Evolutionary conservation across 768 basidiomycete genomes (phyloP), one percentile per base, ranked within the genome.

Genomic region (Leccinum fibrillosum): DNA sequence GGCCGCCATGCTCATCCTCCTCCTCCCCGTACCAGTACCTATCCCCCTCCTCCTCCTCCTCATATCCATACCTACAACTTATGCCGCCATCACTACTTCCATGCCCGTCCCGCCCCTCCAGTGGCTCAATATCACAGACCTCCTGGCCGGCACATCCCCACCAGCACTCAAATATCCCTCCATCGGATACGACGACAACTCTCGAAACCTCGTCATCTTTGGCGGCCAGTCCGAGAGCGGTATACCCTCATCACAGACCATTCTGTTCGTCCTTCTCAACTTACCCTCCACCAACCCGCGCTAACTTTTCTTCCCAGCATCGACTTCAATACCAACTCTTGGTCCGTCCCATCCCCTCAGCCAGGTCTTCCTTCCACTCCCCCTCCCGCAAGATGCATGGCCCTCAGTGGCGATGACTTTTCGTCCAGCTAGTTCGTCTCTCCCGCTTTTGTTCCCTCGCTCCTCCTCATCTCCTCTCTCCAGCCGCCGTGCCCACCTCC

Each of bases 401-500:
- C 86, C 28, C 66, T 90, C 42, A 75, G 81, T 45, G 91, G 88
- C 5, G 74, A 76, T 21, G 91, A 92, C 75, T 82, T 81, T 61
- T 90, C 89, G 48, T 88, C 89, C 11, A 92, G 86, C 87, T 89
- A 92, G 90, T 90, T 57, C 63, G 89, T 81, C 42, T 28, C 28
- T 52, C 49, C 0, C 42, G n/a, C 17, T 34, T 35, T 49, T 57
- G 45, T 47, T 35, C 58, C 63, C 57, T 66, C 53, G 60, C 59
- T 10, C 17, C 6, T 44, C 37, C 70, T 59, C 56, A 71, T 49
- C 42, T n/a, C 54, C 39, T 53, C 58, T 42, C 47, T 61, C 37
- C 61, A 91, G 89, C 68, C 90, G 91, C 42, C 81, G 81, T 55
- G 88, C 85, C 25, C 88, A 92, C 67, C 74, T 92, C 32, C 75